Evolutionary conservation across 306 rosid genomes (phyloP), one percentile per base, ranked within the genome.

Genomic region (Cucurbita moschata): DNA sequence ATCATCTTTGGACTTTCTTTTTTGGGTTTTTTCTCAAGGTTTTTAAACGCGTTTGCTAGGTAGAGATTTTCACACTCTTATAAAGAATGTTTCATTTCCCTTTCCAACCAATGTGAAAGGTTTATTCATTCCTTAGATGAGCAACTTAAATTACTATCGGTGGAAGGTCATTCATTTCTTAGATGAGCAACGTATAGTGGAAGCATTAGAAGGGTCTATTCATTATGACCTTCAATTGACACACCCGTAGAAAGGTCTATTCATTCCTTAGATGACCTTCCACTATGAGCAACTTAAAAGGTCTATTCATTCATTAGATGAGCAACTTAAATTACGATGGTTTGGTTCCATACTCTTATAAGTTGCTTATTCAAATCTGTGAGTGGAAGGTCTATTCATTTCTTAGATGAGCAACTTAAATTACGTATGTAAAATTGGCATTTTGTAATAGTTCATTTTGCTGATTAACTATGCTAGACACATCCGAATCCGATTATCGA

Each of bases 401-500:
- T 15, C 58, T 49, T 8, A n/a, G 74, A 50, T 6, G 74, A 30
- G 15, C 21, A 15, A 15, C 16, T 75, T 79, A 85, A 88, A 88
- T 68, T 83, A 85, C 16, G 90, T 82, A 72, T 84, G 82, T 46
- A 77, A 56, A 78, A 84, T 73, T 78, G 85, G 83, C 77, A 73
- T 76, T 84, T 88, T 55, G 78, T 86, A 21, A 75, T 57, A 18
- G 76, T 73, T 79, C 81, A 61, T 84, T 71, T 79, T 91, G 90
- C 65, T 87, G 80, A 85, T 85, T 82, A 9, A 69, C 73, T 81
- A 95, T 75, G 74, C 91, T 85, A 39, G 88, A 89, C 67, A 96
- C 96, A 26, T 88, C 92, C 74, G 88, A 91, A 70, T 88, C 96
- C 14, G 97, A 95, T 2, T 92, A 82, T 88, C 92, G 56, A 86